Base-by-base conservation (phyloP, 306 rosid species). In the Quillaja saponaria region DNA sequence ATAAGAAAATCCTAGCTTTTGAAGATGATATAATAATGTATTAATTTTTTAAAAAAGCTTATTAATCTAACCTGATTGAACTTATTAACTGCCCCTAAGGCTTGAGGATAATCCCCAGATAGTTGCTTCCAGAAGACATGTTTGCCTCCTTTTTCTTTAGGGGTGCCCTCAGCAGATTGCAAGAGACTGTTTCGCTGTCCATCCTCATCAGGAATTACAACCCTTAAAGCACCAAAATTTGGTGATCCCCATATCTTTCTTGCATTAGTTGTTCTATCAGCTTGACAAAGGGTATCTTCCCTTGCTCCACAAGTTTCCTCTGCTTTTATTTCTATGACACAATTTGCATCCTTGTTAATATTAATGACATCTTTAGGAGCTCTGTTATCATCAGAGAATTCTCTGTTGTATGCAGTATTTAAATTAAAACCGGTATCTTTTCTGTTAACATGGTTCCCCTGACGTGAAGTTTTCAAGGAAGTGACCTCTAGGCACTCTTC, bases 101-200 rank as follows among this genome's bases (percentile, higher is more conserved):
- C 82, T 52, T 62, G 86, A 66, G 80, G 82, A 83, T 84, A 72
- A 63, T 82, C 92, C 60, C 78, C 82, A 19, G 49, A 75, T 49
- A 65, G 79, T 79, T 79, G 90, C 76, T 76, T 88, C 96, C 95
- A 81, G 49, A 82, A 80, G 69, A 72, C 56, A 47, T 80, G 71
- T 80, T 72, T 88, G 67, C 74, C 79, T 13, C 94, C 94, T 71
- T 78, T 86, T 57, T 77, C 98, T 84, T 92, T 92, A 31, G 96
- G 95, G 18, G 92, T 80, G 67, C 76, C 80, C 64, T 86, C 87
- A 53, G 73, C 48, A 9, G 63, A 28, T 25, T 58, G 55, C 54
- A 42, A 38, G 46, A 33, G 47, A 41, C 71, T 61, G 75, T 71
- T 75, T 70, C 67, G 70, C 72, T 65, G 73, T 55, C 77, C 89